phyloP scores from a whole-genome alignment of 306 rosid genomes.

The Castanea sativa region DNA sequence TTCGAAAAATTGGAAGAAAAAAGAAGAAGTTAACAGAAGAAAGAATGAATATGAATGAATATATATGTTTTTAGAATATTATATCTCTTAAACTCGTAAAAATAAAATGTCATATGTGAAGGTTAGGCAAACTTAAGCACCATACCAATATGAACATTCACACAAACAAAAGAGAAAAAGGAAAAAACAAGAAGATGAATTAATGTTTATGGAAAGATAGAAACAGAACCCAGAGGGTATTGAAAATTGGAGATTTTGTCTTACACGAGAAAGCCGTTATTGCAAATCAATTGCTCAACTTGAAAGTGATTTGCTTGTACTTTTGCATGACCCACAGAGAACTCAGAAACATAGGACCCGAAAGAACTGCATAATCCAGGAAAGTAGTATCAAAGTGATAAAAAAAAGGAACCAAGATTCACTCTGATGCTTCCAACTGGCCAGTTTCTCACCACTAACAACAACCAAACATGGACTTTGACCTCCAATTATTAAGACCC shows the following conservation, averaged over 20 bases:
- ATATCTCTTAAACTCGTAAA: neutral
- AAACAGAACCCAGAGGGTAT: neutral
- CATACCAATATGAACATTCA: too few relatives aligned
- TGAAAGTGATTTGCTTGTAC: neutral
- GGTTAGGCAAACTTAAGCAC: neutral
- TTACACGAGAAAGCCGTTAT: conserved; percentile 24
- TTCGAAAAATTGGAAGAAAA: neutral
- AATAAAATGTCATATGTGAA: neutral
- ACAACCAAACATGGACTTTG: neutral
- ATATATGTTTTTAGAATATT: neutral
- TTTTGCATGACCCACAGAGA: conserved; percentile 10
- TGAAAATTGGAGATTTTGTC: neutral
- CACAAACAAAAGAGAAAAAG: neutral
- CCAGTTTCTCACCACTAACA: conserved; percentile 10
- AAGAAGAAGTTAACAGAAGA: neutral
- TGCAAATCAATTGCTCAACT: conserved; percentile 12
- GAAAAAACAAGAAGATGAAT: neutral
- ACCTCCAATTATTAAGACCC: neutral
- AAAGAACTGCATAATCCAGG: neutral
- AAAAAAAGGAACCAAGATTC: conserved; percentile 9
- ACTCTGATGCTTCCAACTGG: conserved; percentile 41
- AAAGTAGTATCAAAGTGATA: neutral
- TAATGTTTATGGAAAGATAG: neutral
- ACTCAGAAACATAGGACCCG: neutral
- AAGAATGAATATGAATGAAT: neutral